Evolutionary conservation across 2,329 filamentous ascomycete species (phyloP).

Genomic region (Trichoderma simmonsii): DNA sequence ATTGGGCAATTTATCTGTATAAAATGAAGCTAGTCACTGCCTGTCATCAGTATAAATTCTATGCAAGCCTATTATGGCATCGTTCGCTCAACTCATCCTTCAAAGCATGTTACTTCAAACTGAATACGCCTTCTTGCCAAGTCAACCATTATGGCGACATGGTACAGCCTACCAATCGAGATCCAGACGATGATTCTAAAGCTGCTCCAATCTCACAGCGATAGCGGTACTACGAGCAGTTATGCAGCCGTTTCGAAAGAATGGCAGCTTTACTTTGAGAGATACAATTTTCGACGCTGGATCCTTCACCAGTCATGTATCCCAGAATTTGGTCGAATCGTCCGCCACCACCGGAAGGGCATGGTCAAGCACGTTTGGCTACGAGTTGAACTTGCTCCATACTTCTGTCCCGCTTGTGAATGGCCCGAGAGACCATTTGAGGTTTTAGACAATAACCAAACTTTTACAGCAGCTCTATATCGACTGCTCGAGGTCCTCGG

Average conservation of each 20-base stretch:
- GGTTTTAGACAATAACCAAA: background rate
- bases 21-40: background rate
- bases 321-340: background rate
- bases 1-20: background rate
- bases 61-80: background rate
- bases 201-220: background rate
- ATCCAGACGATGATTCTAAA: background rate
- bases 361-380: background rate
- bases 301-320: background rate
- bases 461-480: background rate
- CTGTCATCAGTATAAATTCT: background rate
- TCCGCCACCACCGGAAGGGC: background rate
- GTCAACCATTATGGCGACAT: background rate
- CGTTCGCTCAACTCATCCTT: background rate
- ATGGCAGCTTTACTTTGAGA: background rate
- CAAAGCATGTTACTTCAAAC: background rate
- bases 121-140: background rate
- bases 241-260: background rate
- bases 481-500: background rate
- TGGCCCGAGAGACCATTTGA: background rate
- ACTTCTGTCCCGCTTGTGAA: background rate
- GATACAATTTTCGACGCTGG: background rate
- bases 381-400: background rate
- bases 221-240: background rate
- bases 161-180: background rate